Evolutionary conservation across 108 stramenopile genomes (phyloP).

Genomic region (Cyclotella atomus): DNA sequence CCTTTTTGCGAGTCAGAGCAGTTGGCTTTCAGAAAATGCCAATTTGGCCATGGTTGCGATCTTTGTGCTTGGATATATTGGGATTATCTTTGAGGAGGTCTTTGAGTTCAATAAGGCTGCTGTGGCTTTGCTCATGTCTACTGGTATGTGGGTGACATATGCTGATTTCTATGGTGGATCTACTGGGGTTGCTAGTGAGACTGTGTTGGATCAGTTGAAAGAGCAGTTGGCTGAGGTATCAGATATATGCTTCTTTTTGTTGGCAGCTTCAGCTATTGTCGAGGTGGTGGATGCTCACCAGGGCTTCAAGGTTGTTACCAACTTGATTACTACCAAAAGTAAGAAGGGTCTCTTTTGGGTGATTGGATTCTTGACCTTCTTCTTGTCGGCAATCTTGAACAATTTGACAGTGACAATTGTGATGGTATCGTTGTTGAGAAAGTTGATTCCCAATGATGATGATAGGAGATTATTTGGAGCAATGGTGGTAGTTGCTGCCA

Average conservation of each 20-base stretch:
- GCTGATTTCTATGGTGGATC: conserved; percentile 80
- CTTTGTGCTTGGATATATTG: conserved; percentile 90
- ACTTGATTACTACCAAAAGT: conserved; percentile 86
- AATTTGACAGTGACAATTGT: conserved; percentile 96
- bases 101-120: conserved; percentile 95
- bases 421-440: conserved; percentile 87
- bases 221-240: conserved; percentile 94
- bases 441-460: conserved; percentile 83
- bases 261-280: conserved; percentile 93
- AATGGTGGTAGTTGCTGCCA: conserved; percentile 95
- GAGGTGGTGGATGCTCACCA: conserved; percentile 96
- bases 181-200: conserved; percentile 67
- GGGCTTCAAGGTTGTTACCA: conserved; percentile 95
- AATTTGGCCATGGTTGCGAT: conserved; percentile 84
- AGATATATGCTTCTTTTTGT: conserved; percentile 94
- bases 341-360: conserved; percentile 93
- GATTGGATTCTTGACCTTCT: conserved; percentile 92
- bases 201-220: conserved; percentile 76
- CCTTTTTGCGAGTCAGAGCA: conserved; percentile 70
- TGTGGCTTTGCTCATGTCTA: conserved; percentile 91
- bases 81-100: conserved; percentile 94
- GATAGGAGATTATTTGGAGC: conserved; percentile 92
- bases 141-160: conserved; percentile 93
- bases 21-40: conserved; percentile 84
- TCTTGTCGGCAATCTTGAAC: conserved; percentile 90